Evolutionary conservation across 306 rosid species (phyloP), one percentile per base, ranked within the genome.

Genomic region (Inga leiocalycina): DNA sequence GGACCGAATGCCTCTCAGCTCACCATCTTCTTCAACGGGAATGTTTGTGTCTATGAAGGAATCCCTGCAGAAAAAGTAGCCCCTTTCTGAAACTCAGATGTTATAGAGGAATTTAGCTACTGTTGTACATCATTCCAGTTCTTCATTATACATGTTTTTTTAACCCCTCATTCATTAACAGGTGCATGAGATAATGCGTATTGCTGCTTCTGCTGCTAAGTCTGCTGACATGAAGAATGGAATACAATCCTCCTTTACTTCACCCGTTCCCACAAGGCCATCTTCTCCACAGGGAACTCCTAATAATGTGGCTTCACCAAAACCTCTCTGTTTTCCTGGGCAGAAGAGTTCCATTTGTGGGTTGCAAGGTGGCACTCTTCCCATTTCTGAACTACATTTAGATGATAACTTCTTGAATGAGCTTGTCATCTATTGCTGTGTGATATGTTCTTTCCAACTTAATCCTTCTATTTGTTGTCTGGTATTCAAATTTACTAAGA

Each of bases 61-160:
- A 82, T 93, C 73, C 88, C 94, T 73, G 90, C 88, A 74, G 91
- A 87, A 49, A 93, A 91, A 91, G 97, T 89, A 80, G 35, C 9
- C 44, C 62, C 22, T 48, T 57, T 57, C 19, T 43, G 68, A 44
- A 65, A 82, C 81, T 44, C 52, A 35, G 10, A 37, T 61, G 48
- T 27, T 9, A 71, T 52, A 48, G 34, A 67, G 76, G 46, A 27
- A 75, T 75, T 44, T 64, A 17, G 66, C 44, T 43, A 0, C 59
- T 76, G 4, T 80, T 75, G 46, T 52, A 48, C 45, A 41, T 32
- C 66, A 44, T 35, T 67, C 79, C 51, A 46, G 76, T 48, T 16
- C 8, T 78, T 17, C 45, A 71, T 57, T 82, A 37, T 5, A 10
- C 51, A 8, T 34, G 5, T 32, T 61, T 68, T 49, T 52, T 30